phyloP scores from a whole-genome alignment of 2,329 filamentous ascomycete genomes.

The Tolypocladium guangdongense region DNA sequence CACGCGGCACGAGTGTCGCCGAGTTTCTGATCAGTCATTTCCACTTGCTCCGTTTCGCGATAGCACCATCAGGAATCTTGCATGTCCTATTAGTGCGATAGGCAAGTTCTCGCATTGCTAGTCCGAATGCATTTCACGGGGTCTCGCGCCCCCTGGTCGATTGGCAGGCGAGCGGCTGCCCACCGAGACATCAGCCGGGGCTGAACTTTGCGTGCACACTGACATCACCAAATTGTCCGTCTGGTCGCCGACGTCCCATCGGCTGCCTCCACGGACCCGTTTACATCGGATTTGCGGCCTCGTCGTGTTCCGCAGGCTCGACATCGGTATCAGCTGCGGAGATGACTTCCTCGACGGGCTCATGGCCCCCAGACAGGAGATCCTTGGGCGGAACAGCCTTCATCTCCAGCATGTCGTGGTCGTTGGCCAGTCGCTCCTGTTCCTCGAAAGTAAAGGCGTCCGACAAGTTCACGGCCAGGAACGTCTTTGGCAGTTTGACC shows the following conservation, averaged over 20 bases:
- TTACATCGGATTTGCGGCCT: not conserved
- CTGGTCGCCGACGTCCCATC: not conserved
- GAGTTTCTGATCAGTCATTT: not conserved
- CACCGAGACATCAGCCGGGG: constrained; percentile 2
- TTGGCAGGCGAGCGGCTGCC: not conserved
- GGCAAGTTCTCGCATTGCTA: not conserved
- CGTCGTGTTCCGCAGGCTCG: not conserved
- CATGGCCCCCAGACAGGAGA: constrained; percentile 8
- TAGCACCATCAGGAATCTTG: not conserved
- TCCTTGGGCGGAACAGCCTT: constrained; percentile 24
- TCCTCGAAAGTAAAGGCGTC: constrained; percentile 51
- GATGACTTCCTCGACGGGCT: not conserved
- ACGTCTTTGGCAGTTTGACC: constrained; percentile 56
- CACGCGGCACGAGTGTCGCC: not conserved
- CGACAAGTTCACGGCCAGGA: constrained; percentile 53
- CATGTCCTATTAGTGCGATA: not conserved
- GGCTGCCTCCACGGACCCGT: not conserved
- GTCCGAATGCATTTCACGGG: not conserved
- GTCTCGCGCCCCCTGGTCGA: not conserved
- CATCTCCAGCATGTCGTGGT: constrained; percentile 38
- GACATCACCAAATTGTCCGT: not conserved
- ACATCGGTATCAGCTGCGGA: not conserved
- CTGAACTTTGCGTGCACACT: not conserved
- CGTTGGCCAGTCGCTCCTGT: constrained; percentile 38
- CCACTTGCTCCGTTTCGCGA: not conserved